Conservation (phyloP, 2,329 filamentous ascomycete genomes). For the Exophiala sp. region DNA sequence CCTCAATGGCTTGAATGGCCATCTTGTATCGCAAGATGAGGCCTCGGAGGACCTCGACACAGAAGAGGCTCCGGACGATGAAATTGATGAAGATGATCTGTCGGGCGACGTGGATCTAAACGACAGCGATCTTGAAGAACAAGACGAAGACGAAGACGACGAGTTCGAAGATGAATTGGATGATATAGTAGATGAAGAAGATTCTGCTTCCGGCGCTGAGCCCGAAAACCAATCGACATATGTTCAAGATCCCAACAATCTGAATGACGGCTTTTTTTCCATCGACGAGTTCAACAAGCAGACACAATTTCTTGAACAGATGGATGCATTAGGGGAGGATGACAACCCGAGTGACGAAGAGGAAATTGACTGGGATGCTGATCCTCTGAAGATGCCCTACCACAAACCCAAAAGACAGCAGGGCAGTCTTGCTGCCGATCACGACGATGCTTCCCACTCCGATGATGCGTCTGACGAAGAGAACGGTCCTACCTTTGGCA, state of each 20-base stretch:
- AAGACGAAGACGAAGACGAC: slow-evolving; percentile 31
- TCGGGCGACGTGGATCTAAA: slow-evolving; percentile 8
- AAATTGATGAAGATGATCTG: slow-evolving; percentile 8
- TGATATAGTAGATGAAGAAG: slow-evolving; percentile 32
- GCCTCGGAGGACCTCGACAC: too few relatives aligned
- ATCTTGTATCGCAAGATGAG: slow-evolving; percentile 5
- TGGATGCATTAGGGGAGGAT: slow-evolving; percentile 69
- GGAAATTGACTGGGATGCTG: slow-evolving; percentile 77
- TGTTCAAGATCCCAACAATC: slow-evolving; percentile 67
- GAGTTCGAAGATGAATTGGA: slow-evolving; percentile 34
- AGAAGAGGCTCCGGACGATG: slow-evolving; percentile 19
- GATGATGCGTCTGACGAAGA: slow-evolving; percentile 62
- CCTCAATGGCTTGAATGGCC: slow-evolving; percentile 9
- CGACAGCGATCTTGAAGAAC: slow-evolving; percentile 30
- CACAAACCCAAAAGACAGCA: slow-evolving; percentile 29
- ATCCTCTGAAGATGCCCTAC: slow-evolving; percentile 54
- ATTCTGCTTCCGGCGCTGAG: slow-evolving; percentile 26
- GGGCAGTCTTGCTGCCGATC: slow-evolving; percentile 15
- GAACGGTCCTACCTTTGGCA: slow-evolving; percentile 74
- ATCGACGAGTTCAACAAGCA: slow-evolving; percentile 97
- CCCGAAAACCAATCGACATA: slow-evolving; percentile 50
- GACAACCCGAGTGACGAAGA: slow-evolving; percentile 78
- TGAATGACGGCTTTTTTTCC: slow-evolving; percentile 97
- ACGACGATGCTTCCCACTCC: slow-evolving; percentile 31
- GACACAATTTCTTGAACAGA: slow-evolving; percentile 79